Percentiles rank a stretch among this genome's conserved stretches.
phyloP scores from a whole-genome alignment of 2,329 filamentous ascomycete genomes.

The Davidsoniella virescens region DNA sequence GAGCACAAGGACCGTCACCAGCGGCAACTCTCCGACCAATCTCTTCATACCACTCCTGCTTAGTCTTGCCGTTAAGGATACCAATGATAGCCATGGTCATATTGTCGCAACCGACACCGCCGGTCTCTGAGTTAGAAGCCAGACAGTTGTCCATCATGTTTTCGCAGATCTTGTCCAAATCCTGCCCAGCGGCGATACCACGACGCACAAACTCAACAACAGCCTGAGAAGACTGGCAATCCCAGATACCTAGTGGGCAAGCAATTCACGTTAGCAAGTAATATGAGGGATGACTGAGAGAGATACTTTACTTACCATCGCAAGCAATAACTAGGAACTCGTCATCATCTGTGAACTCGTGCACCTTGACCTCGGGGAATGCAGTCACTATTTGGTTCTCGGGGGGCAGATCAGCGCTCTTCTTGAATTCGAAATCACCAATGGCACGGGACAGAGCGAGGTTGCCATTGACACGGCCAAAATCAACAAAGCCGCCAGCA shows the following conservation, averaged over 20 bases:
- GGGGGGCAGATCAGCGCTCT: constrained; percentile 90
- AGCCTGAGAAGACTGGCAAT: constrained; percentile 95
- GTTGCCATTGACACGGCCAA: constrained; percentile 96
- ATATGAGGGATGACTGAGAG: neutral
- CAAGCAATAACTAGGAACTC: constrained; percentile 90
- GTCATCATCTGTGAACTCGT: constrained; percentile 82
- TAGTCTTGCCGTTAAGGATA: constrained; percentile 76
- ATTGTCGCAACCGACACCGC: constrained; percentile 96
- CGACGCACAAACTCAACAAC: constrained; percentile 93
- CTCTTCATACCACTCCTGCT: constrained; percentile 97
- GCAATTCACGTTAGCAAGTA: constrained; percentile 13
- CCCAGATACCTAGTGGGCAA: constrained; percentile 70
- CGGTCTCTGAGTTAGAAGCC: constrained; percentile 93
- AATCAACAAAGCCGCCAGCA: constrained; percentile 94
- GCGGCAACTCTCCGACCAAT: constrained; percentile 87
- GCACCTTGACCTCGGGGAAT: constrained; percentile 82
- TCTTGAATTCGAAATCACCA: constrained; percentile 99
- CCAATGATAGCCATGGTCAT: constrained; percentile 96
- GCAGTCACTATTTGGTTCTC: constrained; percentile 98
- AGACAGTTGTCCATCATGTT: constrained; percentile 99
- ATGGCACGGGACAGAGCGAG: constrained; percentile 91
- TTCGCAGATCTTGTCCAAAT: constrained; percentile 87
- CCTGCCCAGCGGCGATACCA: constrained; percentile 91
- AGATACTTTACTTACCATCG: constrained; percentile 48
- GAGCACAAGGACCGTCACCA: constrained; percentile 93